phyloP scores from a whole-genome alignment of 371 early-diverging fungal genomes.

The Actinomucor elegans region DNA sequence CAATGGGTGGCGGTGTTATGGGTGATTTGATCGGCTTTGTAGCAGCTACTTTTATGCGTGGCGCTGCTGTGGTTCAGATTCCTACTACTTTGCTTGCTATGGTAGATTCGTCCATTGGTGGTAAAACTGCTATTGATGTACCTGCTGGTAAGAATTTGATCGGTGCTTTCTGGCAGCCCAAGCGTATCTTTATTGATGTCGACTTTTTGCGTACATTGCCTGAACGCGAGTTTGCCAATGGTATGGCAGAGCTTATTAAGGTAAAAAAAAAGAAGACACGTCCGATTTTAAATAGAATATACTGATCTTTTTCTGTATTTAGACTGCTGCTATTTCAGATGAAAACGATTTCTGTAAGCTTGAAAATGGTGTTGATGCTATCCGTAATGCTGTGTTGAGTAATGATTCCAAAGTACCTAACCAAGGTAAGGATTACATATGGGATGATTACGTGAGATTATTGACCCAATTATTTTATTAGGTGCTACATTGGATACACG shows the following conservation, averaged over 20 bases:
- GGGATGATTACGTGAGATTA: too few species aligned
- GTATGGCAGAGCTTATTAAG: constrained; percentile 98
- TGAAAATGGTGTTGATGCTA: constrained; percentile 82
- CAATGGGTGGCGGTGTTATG: constrained; percentile 97
- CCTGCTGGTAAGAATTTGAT: constrained; percentile 95
- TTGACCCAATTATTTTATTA: constrained; percentile 1
- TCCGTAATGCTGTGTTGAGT: constrained; percentile 71
- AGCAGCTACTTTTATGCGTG: constrained; percentile 98
- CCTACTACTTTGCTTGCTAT: constrained; percentile 97
- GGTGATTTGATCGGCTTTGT: constrained; percentile 96
- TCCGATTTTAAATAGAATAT: too few species aligned
- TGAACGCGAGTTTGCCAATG: constrained; percentile 92
- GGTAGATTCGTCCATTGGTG: constrained; percentile 98
- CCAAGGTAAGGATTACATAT: constrained; percentile 55
- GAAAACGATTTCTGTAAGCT: constrained; percentile 85
- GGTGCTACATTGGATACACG: constrained; percentile 66
- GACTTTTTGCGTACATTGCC: constrained; percentile 87
- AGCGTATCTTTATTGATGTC: constrained; percentile 90
- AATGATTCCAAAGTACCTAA: constrained; percentile 41
- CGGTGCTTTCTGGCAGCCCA: constrained; percentile 97
- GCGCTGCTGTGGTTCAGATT: constrained; percentile 90
- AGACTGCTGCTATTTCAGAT: constrained; percentile 93
- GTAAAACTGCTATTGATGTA: constrained; percentile 97
- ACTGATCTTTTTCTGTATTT: neutral
- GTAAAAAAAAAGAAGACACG: constrained; percentile 12